Evolutionary conservation across 1,284 basidiomycete species (phyloP).

Genomic region (Blastosporella zonata): DNA sequence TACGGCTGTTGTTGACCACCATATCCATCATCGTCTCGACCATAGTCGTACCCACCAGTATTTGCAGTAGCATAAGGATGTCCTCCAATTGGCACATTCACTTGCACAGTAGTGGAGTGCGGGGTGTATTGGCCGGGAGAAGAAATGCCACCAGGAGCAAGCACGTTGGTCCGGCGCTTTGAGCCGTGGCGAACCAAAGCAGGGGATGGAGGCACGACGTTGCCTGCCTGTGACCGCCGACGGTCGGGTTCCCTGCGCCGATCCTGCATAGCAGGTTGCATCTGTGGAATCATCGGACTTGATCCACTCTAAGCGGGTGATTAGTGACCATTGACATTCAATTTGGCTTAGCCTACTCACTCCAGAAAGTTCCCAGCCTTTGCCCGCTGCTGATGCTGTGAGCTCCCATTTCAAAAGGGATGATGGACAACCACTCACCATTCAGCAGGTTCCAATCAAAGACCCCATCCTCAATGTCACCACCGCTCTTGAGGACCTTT

Average conservation of each 20-base stretch:
- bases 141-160: constrained; percentile 47
- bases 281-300: constrained; percentile 57
- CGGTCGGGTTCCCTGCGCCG: constrained; percentile 56
- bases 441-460: constrained; percentile 93
- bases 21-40: constrained; percentile 47
- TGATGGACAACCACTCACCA: constrained; percentile 33
- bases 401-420: background rate
- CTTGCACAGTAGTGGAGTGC: constrained; percentile 69
- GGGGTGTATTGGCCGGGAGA: constrained; percentile 56
- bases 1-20: constrained; percentile 52
- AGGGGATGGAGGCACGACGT: constrained; percentile 67
- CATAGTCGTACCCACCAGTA: constrained; percentile 53
- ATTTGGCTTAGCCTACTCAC: constrained; percentile 41
- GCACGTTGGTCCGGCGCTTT: constrained; percentile 56
- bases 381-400: constrained; percentile 55
- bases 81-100: constrained; percentile 63
- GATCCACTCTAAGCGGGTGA: constrained; percentile 37
- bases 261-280: constrained; percentile 51
- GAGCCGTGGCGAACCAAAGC: constrained; percentile 72
- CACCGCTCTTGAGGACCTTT: constrained; percentile 87
- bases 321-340: constrained; percentile 16
- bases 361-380: constrained; percentile 89
- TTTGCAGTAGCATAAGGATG: constrained; percentile 64
- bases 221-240: constrained; percentile 58
- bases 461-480: constrained; percentile 83